Conservation (phyloP, 441 rosid genomes). For the Adansonia grandidieri region DNA sequence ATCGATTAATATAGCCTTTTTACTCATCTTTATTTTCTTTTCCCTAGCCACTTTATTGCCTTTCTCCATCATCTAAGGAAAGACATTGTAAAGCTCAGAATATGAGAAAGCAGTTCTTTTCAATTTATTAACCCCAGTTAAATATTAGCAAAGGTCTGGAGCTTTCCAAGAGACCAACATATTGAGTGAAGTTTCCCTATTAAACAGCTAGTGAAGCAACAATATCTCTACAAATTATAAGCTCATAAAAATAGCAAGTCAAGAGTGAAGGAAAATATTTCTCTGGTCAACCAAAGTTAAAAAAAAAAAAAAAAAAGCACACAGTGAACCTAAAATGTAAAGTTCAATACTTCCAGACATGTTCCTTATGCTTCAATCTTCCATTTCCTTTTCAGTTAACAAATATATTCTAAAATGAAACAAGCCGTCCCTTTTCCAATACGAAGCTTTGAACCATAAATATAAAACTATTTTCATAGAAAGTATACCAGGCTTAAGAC, state of each 20-base stretch:
- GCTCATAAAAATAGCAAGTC: background rate
- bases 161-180: background rate
- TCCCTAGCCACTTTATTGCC: background rate
- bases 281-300: background rate
- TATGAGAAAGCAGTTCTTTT: background rate
- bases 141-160: background rate
- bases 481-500: background rate
- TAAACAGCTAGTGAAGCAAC: background rate
- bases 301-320: background rate
- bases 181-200: background rate
- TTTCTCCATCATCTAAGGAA: background rate
- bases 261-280: slow-evolving; percentile 2
- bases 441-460: background rate
- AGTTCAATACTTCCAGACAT: background rate
- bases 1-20: background rate
- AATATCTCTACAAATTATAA: background rate
- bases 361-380: background rate
- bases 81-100: background rate
- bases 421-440: background rate
- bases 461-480: background rate
- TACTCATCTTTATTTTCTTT: background rate
- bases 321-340: background rate
- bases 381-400: background rate
- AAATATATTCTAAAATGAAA: background rate
- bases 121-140: background rate